Evolutionary conservation across 2,329 filamentous ascomycete genomes (phyloP), one percentile per base, ranked within the genome.

Genomic region (Plenodomus biglobosus): DNA sequence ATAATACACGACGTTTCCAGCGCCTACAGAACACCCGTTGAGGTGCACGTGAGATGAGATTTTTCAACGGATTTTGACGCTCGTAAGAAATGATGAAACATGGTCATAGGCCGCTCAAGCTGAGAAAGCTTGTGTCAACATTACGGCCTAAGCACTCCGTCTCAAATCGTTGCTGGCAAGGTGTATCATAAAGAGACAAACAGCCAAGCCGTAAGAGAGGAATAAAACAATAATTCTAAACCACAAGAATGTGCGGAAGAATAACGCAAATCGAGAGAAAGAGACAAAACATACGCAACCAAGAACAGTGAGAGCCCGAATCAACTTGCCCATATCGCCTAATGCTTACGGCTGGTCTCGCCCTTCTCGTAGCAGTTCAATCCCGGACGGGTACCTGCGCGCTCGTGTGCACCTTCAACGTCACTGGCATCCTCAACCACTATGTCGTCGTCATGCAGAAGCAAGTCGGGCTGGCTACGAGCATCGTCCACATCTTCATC

Each of bases 401-500:
- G 64, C 55, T 70, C 62, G 22, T 61, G 58, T 15, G 61, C 65
- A 38, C 70, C 69, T 39, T 73, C 70, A 13, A 71, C 66, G 39
- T 73, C 70, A 47, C 70, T 73, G 17, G 63, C 64, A 48, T 73
- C 70, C 40, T 73, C 68, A 39, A 72, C 70, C 24, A 72, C 60
- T 38, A 72, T 69, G 52, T 68, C 65, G 42, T 72, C 68, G 46
- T 65, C 59, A 45, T 64, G 57, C 52, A 72, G 64, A 34, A 65
- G 58, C 34, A 68, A 56, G 45, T 72, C 70, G 10, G 60, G 65
- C 34, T 70, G 68, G 52, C 67, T 70, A 40, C 61, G 64, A 37
- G 68, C 62, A 48, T 71, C 69, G 40, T 72, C 65, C 19, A 64
- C 70, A 37, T 73, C 70, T 40, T 74, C 73, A 35, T 76, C 73